These are phyloP conservation scores for Venturiaceae sp. DNA, from an alignment of 2,329 filamentous ascomycete genomes.

Conservation along the genomic window DNA sequence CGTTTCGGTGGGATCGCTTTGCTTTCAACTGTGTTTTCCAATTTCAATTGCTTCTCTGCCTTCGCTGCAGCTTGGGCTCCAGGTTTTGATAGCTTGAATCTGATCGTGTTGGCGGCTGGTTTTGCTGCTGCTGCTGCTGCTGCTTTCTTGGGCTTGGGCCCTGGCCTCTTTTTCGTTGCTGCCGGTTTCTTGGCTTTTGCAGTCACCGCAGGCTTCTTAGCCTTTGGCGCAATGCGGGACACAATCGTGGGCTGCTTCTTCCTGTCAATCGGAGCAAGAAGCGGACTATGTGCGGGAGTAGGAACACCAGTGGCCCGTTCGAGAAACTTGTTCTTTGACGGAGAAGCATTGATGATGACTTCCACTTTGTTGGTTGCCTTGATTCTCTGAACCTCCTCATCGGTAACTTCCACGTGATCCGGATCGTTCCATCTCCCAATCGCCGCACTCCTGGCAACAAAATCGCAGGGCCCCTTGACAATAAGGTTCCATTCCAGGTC, in stretches of 20 bases:
- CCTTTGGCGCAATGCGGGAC: not conserved
- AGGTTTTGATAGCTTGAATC: not conserved
- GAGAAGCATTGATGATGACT: not conserved
- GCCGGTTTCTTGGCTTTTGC: not conserved
- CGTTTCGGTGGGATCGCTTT: not conserved
- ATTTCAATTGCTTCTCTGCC: not conserved
- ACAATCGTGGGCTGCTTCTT: not conserved
- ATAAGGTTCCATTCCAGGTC: conserved; percentile 93
- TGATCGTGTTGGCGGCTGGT: not conserved
- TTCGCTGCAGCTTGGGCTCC: not conserved
- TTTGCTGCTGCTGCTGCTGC: not conserved
- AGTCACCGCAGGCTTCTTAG: too few relatives aligned
- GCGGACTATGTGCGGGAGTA: conserved; percentile 3
- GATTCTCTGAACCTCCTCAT: conserved; percentile 21
- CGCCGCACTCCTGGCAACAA: conserved; percentile 66
- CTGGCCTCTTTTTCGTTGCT: not conserved
- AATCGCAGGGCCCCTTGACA: conserved; percentile 77
- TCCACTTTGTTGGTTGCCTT: conserved; percentile 14
- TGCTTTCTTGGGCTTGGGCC: not conserved
- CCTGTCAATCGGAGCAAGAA: not conserved
- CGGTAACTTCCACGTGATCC: conserved; percentile 20
- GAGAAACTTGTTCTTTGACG: conserved; percentile 16
- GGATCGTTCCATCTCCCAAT: conserved; percentile 48
- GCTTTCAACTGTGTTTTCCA: not conserved
- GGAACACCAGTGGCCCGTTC: conserved; percentile 6